Evolutionary conservation across 495 filamentous ascomycete species (phyloP).

Genomic region (Xylaria castorea): DNA sequence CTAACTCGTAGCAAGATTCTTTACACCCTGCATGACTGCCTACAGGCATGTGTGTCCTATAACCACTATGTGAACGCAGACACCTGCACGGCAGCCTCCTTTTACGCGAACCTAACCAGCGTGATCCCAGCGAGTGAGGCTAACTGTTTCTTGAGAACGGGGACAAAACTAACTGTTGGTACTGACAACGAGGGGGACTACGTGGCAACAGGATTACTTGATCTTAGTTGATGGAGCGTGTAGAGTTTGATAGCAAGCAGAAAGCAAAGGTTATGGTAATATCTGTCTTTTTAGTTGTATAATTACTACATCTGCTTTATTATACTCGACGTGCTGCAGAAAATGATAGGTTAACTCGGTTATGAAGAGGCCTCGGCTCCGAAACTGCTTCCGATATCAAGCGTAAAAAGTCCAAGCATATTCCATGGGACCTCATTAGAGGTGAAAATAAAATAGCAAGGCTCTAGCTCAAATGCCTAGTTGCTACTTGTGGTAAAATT

Average conservation of each 20-base stretch:
- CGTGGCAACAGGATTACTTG: neutral
- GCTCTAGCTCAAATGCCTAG: too few relatives aligned
- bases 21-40: neutral
- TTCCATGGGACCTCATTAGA: too few relatives aligned
- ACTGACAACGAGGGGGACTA: neutral
- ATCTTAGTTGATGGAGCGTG: neutral
- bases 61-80: neutral
- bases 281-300: neutral
- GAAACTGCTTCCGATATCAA: neutral
- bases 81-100: neutral
- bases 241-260: neutral
- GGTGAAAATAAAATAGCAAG: too few relatives aligned
- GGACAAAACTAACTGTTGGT: neutral
- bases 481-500: too few relatives aligned
- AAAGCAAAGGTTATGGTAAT: neutral
- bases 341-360: neutral
- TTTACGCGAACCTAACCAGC: neutral
- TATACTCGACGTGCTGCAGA: neutral
- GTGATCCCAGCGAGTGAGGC: neutral
- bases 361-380: neutral
- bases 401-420: too few relatives aligned
- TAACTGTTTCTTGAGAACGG: neutral
- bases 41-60: neutral
- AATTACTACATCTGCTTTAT: neutral
- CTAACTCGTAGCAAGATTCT: neutral